phyloP scores from a whole-genome alignment of 2,329 filamentous ascomycete species.

The Davidsoniella neocaledoniae region DNA sequence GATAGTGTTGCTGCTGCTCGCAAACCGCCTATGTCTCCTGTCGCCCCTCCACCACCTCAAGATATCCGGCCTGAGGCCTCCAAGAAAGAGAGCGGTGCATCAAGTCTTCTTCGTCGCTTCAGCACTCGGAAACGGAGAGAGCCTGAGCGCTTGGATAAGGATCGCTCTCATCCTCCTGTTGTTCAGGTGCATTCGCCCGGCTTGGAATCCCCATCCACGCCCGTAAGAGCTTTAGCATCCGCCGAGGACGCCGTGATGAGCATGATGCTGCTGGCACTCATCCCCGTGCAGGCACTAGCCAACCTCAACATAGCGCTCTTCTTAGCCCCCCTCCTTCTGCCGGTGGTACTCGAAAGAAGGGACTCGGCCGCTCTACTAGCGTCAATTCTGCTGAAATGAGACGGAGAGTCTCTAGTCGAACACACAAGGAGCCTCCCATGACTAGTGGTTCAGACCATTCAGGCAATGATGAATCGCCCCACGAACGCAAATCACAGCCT shows the following conservation, averaged over 20 bases:
- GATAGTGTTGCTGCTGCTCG: constrained; percentile 34
- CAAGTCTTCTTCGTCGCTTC: constrained; percentile 70
- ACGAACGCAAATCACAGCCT: constrained; percentile 32
- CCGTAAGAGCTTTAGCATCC: constrained; percentile 80
- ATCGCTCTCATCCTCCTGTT: constrained; percentile 51
- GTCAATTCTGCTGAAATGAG: constrained; percentile 78
- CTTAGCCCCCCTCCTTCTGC: constrained; percentile 55
- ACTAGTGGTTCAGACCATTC: constrained; percentile 71
- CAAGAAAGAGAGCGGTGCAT: constrained; percentile 74
- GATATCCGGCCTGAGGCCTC: constrained; percentile 43
- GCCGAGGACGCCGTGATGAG: constrained; percentile 35
- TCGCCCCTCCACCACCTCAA: constrained; percentile 27
- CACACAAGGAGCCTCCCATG: constrained; percentile 47
- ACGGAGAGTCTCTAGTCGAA: constrained; percentile 34
- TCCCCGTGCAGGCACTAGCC: constrained; percentile 39
- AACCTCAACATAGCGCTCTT: constrained; percentile 62
- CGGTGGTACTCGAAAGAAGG: constrained; percentile 44
- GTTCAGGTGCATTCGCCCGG: constrained; percentile 66
- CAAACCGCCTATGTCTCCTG: constrained; percentile 10
- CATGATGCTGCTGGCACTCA: constrained; percentile 32
- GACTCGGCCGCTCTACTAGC: constrained; percentile 72
- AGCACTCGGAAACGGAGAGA: constrained; percentile 71
- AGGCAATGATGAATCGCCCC: constrained; percentile 34
- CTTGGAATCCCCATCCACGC: constrained; percentile 39
- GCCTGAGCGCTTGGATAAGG: constrained; percentile 42